Base-by-base conservation (phyloP, 805 yeast genomes). In the Kazachstania psychrophila region DNA sequence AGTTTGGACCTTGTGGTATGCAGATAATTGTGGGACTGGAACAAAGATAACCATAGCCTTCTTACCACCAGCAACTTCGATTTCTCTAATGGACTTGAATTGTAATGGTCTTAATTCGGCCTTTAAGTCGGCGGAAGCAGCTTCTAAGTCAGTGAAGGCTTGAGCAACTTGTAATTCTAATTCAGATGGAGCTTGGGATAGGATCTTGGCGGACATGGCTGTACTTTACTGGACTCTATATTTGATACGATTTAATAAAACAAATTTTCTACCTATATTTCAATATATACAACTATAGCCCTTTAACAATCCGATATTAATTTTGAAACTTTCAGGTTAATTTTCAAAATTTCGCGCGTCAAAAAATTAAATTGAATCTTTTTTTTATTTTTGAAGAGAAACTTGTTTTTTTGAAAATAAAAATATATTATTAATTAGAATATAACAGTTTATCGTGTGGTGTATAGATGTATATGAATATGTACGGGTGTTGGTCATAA, bases 111-210 rank as follows among this genome's bases (percentile, higher is more conserved):
- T 87, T 71, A 89, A 79, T 64, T 87, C 96, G 65, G 95, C 88
- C 82, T 88, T 89, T 70, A 88, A 77, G 68, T 89, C 97, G 62
- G 94, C 77, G 66, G 92, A 85, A 69, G 82, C 75, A 65, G 73
- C 64, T 78, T 92, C 97, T 70, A 89, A 79, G 75, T 89, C 98
- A 61, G 79, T 69, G 68, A 89, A 84, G 64, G 97, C 96, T 76
- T 89, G 96, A 63, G 96, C 96, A 67, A 89, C 94, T 76, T 89
- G 94, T 72, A 89, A 84, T 77, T 89, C 98, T 72, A 92, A 87
- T 75, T 92, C 97, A 67, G 92, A 69, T 75, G 98, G 97, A 65
- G 84, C 84, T 67, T 81, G 78, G 65, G 86, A 79, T 72, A 89
- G 80, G 72, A 89, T 78, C 79, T 92, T 89, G 71, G 84, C 77